Percentiles rank a stretch among this genome's conserved stretches.
phyloP scores from a whole-genome alignment of 2,329 filamentous ascomycete genomes.

The Colletotrichum sp. region DNA sequence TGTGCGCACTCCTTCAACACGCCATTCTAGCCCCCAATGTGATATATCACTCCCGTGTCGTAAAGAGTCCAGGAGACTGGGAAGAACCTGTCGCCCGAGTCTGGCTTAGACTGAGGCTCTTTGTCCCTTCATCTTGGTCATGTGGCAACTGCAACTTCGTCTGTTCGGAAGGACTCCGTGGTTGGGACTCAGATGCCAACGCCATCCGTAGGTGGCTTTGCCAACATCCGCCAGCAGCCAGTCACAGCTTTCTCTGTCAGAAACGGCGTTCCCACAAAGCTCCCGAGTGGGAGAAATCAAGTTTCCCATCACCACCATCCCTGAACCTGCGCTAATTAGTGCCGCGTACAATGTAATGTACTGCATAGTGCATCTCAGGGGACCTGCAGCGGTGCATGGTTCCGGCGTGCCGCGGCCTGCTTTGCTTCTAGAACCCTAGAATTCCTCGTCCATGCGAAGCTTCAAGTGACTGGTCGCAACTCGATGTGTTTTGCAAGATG shows the following conservation, averaged over 20 bases:
- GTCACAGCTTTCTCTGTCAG: neutral
- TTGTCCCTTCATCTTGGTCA: neutral
- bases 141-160: neutral
- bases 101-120: neutral
- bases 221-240: neutral
- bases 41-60: neutral
- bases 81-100: neutral
- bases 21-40: neutral
- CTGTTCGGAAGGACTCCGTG: neutral
- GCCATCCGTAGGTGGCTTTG: neutral
- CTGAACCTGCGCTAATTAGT: constrained; percentile 16
- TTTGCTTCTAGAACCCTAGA: neutral
- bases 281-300: neutral
- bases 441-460: neutral
- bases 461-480: neutral
- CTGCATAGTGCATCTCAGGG: neutral
- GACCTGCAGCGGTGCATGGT: neutral
- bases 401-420: neutral
- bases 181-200: neutral
- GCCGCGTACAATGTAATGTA: neutral
- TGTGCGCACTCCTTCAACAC: neutral
- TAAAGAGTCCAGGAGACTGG: neutral
- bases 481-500: neutral
- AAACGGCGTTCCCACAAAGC: neutral
- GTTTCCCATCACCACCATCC: neutral